phyloP scores from a whole-genome alignment of 2,329 filamentous ascomycete species.

The Chrysoporthe puriensis region DNA sequence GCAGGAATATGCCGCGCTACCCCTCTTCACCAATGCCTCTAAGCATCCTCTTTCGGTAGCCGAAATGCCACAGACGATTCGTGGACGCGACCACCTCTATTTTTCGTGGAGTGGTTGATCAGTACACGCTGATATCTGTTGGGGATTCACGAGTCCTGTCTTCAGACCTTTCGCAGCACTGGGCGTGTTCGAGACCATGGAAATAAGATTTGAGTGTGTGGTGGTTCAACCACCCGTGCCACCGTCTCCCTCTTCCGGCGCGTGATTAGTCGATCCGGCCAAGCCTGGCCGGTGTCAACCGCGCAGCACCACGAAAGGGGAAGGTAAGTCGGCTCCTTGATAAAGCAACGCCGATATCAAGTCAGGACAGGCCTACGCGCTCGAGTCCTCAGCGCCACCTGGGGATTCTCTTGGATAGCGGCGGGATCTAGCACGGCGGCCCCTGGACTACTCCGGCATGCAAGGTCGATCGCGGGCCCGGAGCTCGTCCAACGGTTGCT shows the following conservation, averaged over 20 bases:
- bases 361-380: not conserved
- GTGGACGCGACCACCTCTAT: not conserved
- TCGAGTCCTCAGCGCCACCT: not conserved
- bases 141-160: too few species aligned
- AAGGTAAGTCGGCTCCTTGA: constrained; percentile 16
- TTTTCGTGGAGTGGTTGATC: not conserved
- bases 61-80: constrained; percentile 10
- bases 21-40: constrained; percentile 13
- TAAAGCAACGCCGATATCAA: constrained; percentile 13
- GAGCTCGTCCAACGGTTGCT: not conserved
- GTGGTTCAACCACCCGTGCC: not conserved
- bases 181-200: not conserved
- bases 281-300: constrained; percentile 1
- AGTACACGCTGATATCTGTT: not conserved
- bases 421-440: not conserved
- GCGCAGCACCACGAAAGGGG: constrained; percentile 10
- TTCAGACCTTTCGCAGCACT: too few species aligned
- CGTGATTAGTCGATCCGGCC: not conserved
- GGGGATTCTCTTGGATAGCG: not conserved
- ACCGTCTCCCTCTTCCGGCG: not conserved
- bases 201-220: not conserved
- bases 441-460: constrained; percentile 2
- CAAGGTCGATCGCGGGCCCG: constrained; percentile 16
- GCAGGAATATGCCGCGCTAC: constrained; percentile 13
- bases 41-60: constrained; percentile 24